These are phyloP conservation scores for Phytopythium oedochilum DNA, from an alignment of 352 stramenopile species.

Conservation along the genomic window DNA sequence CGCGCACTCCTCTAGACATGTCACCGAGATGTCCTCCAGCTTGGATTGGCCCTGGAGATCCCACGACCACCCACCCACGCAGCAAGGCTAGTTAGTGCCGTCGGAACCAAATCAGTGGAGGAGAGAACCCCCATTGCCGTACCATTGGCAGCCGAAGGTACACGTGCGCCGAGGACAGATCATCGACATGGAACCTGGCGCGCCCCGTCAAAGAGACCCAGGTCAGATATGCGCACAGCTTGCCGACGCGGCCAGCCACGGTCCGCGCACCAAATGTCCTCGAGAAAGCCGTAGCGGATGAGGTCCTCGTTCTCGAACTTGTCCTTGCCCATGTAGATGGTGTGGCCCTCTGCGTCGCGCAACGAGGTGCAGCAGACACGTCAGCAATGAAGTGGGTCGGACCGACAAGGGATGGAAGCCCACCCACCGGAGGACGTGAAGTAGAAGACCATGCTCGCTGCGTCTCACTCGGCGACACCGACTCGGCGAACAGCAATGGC, in stretches of 20 bases:
- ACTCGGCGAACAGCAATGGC: no score
- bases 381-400: no score
- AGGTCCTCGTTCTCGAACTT: slow-evolving; percentile 99
- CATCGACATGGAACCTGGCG: slow-evolving; percentile 95
- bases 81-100: no score
- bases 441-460: slow-evolving; percentile 67
- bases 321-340: slow-evolving; percentile 97
- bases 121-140: no score
- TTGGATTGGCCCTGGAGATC: slow-evolving; percentile 68
- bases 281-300: slow-evolving; percentile 95
- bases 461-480: no score
- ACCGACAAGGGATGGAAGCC: not conserved
- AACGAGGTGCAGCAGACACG: not conserved
- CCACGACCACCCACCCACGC: not conserved
- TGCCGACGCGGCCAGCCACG: no score
- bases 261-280: slow-evolving; percentile 96
- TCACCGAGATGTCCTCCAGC: slow-evolving; percentile 74
- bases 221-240: not conserved
- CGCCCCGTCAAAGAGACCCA: not conserved
- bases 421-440: slow-evolving; percentile 76
- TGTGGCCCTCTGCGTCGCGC: slow-evolving; percentile 67
- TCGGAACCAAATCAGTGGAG: no score
- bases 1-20: slow-evolving; percentile 85
- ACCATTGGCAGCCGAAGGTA: slow-evolving; percentile 94
- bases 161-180: slow-evolving; percentile 97